Percentiles rank a stretch among this genome's conserved stretches.
Conservation (phyloP, 768 basidiomycete genomes). For the Boletus vermiculosoides region DNA sequence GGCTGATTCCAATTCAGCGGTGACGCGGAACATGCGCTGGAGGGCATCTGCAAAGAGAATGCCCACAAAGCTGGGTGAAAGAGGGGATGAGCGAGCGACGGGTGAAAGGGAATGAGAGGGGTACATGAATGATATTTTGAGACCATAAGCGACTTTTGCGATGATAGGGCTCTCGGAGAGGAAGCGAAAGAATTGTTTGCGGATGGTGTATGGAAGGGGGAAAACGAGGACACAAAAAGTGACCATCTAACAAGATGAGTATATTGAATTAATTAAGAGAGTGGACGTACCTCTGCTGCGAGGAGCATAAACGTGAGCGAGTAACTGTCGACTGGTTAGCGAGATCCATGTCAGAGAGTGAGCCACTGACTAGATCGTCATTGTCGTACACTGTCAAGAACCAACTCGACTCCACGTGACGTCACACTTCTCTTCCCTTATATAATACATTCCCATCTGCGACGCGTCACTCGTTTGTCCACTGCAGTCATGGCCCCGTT, state of each 20-base stretch:
- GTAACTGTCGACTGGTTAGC: too few relatives aligned
- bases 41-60: slow-evolving; percentile 90
- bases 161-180: slow-evolving; percentile 65
- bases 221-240: slow-evolving; percentile 84
- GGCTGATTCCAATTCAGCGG: slow-evolving; percentile 66
- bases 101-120: slow-evolving; percentile 25
- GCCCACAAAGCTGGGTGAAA: slow-evolving; percentile 63
- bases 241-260: slow-evolving; percentile 50
- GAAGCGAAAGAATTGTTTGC: slow-evolving; percentile 70
- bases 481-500: slow-evolving; percentile 59
- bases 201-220: slow-evolving; percentile 77
- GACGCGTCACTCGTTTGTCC: slow-evolving; percentile 22
- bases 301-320: slow-evolving; percentile 78
- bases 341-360: too few relatives aligned
- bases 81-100: not conserved
- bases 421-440: slow-evolving; percentile 23
- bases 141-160: slow-evolving; percentile 84
- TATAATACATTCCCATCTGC: slow-evolving; percentile 32
- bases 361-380: slow-evolving; percentile 53
- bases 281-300: slow-evolving; percentile 58
- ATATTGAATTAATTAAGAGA: not conserved
- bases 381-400: slow-evolving; percentile 15
- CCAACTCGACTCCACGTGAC: slow-evolving; percentile 24
- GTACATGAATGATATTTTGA: slow-evolving; percentile 94
- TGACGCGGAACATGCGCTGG: slow-evolving; percentile 86